These are phyloP conservation scores for Discostella stelligeroides DNA, from an alignment of 108 stramenopile genomes.

Conservation along the genomic window DNA sequence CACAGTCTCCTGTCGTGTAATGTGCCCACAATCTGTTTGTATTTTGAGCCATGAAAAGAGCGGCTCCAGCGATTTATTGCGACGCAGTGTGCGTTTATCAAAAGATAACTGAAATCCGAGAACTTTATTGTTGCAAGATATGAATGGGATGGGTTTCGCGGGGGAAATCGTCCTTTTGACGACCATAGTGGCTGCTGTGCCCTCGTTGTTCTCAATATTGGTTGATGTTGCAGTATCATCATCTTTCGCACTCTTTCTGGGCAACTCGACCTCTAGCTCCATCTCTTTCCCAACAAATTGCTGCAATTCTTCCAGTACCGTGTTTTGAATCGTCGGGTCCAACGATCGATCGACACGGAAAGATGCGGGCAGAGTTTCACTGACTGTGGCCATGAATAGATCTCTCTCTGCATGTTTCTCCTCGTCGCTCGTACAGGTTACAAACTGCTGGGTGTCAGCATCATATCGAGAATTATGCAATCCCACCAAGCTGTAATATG, in stretches of 20 bases:
- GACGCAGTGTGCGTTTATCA: conserved; percentile 73
- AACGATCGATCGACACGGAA: conserved; percentile 82
- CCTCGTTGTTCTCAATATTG: not conserved
- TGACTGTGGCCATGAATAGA: conserved; percentile 61
- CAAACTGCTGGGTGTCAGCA: conserved; percentile 31
- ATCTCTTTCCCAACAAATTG: conserved; percentile 73
- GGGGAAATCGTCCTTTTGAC: conserved; percentile 63
- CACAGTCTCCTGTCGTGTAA: conserved; percentile 98
- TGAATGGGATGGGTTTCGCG: conserved; percentile 69
- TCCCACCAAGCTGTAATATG: conserved; percentile 79
- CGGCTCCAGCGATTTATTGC: conserved; percentile 59
- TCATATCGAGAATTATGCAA: conserved; percentile 53
- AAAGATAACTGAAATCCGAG: conserved; percentile 72
- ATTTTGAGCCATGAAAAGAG: conserved; percentile 82
- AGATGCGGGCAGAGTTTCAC: conserved; percentile 67
- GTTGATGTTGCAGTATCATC: not conserved
- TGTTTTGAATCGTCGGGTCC: conserved; percentile 56
- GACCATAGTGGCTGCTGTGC: conserved; percentile 13
- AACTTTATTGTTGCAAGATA: conserved; percentile 44
- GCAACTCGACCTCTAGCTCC: conserved; percentile 67
- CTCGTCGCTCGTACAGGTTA: conserved; percentile 54
- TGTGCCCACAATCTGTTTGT: conserved; percentile 79
- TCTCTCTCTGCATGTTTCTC: conserved; percentile 66
- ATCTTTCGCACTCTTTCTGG: conserved; percentile 41
- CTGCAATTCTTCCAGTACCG: conserved; percentile 63